Evolutionary conservation across 75 land plant genomes (phyloP).

Genomic region (Cupressus sempervirens): DNA sequence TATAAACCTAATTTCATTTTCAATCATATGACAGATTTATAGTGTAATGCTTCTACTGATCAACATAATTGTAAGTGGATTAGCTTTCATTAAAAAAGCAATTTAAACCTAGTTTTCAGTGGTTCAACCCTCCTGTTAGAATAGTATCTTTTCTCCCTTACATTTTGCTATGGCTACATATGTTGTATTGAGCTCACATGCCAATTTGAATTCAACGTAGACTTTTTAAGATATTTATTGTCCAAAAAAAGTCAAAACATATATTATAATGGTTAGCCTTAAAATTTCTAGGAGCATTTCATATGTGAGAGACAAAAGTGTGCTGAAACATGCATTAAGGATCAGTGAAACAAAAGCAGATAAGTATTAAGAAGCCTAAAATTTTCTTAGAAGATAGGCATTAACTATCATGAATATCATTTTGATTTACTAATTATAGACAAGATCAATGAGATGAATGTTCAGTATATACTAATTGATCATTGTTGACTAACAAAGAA

Average conservation of each 20-base stretch:
- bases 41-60: background rate
- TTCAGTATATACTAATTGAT: background rate
- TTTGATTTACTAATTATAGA: too few species aligned
- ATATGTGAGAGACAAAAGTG: background rate
- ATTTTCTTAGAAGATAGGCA: background rate
- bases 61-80: background rate
- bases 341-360: background rate
- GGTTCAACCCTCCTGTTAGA: background rate
- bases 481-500: background rate
- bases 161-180: background rate
- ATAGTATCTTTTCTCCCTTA: background rate
- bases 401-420: background rate
- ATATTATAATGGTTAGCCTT: background rate
- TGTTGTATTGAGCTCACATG: background rate
- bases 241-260: too few species aligned
- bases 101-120: background rate
- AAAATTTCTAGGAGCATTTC: background rate
- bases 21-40: too few species aligned
- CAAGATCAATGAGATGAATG: background rate
- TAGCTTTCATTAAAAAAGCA: background rate
- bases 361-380: background rate
- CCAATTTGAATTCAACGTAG: background rate
- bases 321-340: background rate
- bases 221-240: background rate
- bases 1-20: too few species aligned